Conservation (phyloP, 192 early-diverging fungal species). For the Entrophospora sp. region DNA sequence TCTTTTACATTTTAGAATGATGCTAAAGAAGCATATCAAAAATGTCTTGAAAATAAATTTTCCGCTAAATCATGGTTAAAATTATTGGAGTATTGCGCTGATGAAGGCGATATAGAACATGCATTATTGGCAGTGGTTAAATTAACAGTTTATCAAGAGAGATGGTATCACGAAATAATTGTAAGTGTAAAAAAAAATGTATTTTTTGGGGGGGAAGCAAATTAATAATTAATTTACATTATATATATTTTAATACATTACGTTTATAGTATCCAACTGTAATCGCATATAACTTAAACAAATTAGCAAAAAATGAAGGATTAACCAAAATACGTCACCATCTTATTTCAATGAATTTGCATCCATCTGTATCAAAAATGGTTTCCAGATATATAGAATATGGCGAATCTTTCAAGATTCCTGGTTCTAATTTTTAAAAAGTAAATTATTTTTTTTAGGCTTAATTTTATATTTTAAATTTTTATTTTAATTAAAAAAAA, state of each 20-base stretch:
- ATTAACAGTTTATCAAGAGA: slow-evolving; percentile 77
- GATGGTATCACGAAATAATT: slow-evolving; percentile 85
- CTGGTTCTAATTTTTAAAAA: slow-evolving; percentile 55
- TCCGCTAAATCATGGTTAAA: slow-evolving; percentile 85
- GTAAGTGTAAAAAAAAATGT: slow-evolving; percentile 37
- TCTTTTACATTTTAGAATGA: slow-evolving; percentile 49
- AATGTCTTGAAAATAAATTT: slow-evolving; percentile 83
- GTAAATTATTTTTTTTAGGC: not conserved
- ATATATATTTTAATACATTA: not conserved
- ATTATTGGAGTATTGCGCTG: slow-evolving; percentile 70
- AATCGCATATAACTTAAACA: slow-evolving; percentile 75
- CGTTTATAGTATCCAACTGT: slow-evolving; percentile 72
- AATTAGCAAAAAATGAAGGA: slow-evolving; percentile 78
- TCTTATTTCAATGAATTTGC: slow-evolving; percentile 80
- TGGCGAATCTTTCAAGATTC: slow-evolving; percentile 65
- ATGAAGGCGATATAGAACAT: slow-evolving; percentile 71
- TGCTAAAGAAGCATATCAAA: slow-evolving; percentile 84
- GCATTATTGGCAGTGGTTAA: slow-evolving; percentile 75
- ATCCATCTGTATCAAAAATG: slow-evolving; percentile 63
- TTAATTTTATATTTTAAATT: not conserved
- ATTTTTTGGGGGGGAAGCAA: not conserved
- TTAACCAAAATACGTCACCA: slow-evolving; percentile 89
- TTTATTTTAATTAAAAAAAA: no score
- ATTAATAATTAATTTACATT: not conserved
- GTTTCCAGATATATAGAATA: slow-evolving; percentile 63